Evolutionary conservation across 176 grass and related monocot species (phyloP).

Genomic region (Triticum urartu): DNA sequence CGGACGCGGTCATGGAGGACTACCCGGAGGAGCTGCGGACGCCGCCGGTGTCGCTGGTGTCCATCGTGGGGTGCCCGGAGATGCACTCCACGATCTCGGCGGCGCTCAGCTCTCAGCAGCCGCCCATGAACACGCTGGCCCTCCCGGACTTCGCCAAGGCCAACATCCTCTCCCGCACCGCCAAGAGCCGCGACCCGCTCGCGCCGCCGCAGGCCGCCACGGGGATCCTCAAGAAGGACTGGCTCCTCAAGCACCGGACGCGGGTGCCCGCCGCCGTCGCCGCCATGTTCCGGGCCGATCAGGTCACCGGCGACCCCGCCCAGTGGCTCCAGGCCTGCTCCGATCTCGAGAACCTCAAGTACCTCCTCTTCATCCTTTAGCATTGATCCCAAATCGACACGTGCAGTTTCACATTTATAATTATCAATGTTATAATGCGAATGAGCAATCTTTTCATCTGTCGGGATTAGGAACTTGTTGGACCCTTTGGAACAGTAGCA

Average conservation of each 20-base stretch:
- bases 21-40: conserved; percentile 98
- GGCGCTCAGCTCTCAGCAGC: conserved; percentile 76
- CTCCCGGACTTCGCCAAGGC: conserved; percentile 84
- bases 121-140: conserved; percentile 78
- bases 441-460: conserved; percentile 8
- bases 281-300: conserved; percentile 66
- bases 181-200: conserved; percentile 79
- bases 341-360: conserved; percentile 99
- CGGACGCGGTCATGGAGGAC: conserved; percentile 81
- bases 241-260: conserved; percentile 88
- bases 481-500: background rate
- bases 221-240: conserved; percentile 88
- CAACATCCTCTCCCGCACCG: conserved; percentile 57
- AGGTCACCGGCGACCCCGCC: conserved; percentile 85
- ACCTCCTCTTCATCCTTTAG: conserved; percentile 28
- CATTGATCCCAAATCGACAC: conserved; percentile 27
- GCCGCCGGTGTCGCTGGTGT: conserved; percentile 71
- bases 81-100: conserved; percentile 87
- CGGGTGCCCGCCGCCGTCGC: conserved; percentile 71
- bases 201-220: conserved; percentile 54
- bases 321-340: conserved; percentile 97
- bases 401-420: conserved; percentile 10
- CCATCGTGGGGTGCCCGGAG: conserved; percentile 86
- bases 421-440: conserved; percentile 17
- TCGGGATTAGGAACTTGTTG: background rate